Conservation (phyloP, 257 asterid species). For the Solanum pimpinellifolium region DNA sequence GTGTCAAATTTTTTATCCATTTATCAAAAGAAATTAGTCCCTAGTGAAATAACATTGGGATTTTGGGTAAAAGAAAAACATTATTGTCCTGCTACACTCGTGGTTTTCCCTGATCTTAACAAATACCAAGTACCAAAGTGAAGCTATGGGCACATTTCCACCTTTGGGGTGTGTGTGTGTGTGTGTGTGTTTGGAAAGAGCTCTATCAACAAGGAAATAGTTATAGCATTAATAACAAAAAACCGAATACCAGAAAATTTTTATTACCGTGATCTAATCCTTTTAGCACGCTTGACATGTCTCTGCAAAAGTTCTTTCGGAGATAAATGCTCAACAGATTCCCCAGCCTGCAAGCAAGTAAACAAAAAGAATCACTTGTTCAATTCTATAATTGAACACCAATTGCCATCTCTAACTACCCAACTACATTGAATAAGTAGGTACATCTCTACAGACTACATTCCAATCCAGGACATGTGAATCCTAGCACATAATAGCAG, state of each 20-base stretch:
- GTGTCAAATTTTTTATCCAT: neutral
- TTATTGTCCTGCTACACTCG: neutral
- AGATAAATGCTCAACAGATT: conserved; percentile 47
- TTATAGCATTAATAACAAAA: neutral
- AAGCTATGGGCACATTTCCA: neutral
- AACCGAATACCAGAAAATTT: neutral
- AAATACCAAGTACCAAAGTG: neutral
- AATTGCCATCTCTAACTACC: neutral
- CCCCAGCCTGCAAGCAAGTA: conserved; percentile 47
- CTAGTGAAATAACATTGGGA: neutral
- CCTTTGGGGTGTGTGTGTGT: neutral
- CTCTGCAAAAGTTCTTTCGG: conserved; percentile 59
- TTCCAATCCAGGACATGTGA: neutral
- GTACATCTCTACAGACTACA: neutral
- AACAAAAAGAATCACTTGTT: neutral
- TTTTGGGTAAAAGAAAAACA: neutral
- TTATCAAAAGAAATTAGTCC: neutral
- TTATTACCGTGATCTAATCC: conserved; percentile 70
- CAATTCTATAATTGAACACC: neutral
- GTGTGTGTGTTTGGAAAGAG: neutral
- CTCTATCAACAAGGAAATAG: neutral
- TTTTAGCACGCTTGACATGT: conserved; percentile 84
- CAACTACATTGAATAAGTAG: neutral
- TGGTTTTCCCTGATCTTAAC: neutral
- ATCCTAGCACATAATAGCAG: neutral